Conservation (phyloP, 768 basidiomycete genomes). For the Cystofilobasidium bisporidii region DNA sequence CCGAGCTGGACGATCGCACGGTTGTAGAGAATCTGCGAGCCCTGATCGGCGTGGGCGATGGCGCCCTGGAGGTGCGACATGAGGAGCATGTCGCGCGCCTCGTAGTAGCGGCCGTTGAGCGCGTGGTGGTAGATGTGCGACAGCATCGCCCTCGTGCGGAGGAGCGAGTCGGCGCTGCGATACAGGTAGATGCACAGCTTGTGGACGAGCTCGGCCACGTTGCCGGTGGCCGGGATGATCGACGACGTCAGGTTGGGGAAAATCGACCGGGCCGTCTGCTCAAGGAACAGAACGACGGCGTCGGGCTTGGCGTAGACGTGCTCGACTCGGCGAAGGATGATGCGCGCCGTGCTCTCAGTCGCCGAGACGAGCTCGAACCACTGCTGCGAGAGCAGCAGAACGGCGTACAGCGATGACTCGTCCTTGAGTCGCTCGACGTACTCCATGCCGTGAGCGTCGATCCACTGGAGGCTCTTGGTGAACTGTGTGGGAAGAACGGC, state of each 20-base stretch:
- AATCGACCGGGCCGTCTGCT: slow-evolving; percentile 54
- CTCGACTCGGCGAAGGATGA: slow-evolving; percentile 89
- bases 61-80: slow-evolving; percentile 99
- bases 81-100: slow-evolving; percentile 91
- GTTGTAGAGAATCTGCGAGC: slow-evolving; percentile 96
- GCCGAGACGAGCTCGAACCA: slow-evolving; percentile 76
- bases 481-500: slow-evolving; percentile 44
- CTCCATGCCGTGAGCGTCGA: slow-evolving; percentile 97
- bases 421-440: slow-evolving; percentile 95
- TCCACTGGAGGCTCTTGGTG: slow-evolving; percentile 91
- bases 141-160: slow-evolving; percentile 93
- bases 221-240: slow-evolving; percentile 49
- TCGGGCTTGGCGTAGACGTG: slow-evolving; percentile 99
- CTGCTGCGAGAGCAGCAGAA: slow-evolving; percentile 82
- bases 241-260: slow-evolving; percentile 45
- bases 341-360: slow-evolving; percentile 69
- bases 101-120: slow-evolving; percentile 90
- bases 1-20: slow-evolving; percentile 95
- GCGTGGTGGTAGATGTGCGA: slow-evolving; percentile 96
- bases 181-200: slow-evolving; percentile 84
- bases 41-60: slow-evolving; percentile 89
- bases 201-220: slow-evolving; percentile 72
- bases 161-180: slow-evolving; percentile 76
- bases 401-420: slow-evolving; percentile 85
- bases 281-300: slow-evolving; percentile 80